These are phyloP conservation scores for Tylopilus cervinicoccineus DNA, from an alignment of 768 basidiomycete genomes.

Conservation along the genomic window DNA sequence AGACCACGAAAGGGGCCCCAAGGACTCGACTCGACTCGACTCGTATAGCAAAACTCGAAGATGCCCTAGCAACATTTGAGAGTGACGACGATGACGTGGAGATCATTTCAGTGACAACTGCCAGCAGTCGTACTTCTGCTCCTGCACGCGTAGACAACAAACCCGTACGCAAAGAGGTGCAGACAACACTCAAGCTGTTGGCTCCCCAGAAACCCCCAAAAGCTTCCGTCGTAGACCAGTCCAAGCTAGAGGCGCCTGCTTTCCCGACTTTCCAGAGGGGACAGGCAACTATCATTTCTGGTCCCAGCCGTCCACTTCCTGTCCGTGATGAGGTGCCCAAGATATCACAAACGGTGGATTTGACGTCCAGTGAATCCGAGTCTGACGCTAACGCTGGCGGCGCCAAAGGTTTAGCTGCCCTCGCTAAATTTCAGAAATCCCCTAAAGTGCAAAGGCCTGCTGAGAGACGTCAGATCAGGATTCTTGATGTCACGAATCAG, in stretches of 20 bases:
- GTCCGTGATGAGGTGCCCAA: slow-evolving; percentile 8
- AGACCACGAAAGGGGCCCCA: slow-evolving; percentile 39
- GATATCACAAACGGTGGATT: slow-evolving; percentile 7
- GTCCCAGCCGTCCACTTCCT: slow-evolving; percentile 30
- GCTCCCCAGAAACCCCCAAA: slow-evolving; percentile 16
- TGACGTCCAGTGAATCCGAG: slow-evolving; percentile 44
- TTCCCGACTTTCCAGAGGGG: slow-evolving; percentile 43
- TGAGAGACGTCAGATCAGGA: slow-evolving; percentile 61
- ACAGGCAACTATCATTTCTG: slow-evolving; percentile 26
- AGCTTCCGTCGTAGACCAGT: slow-evolving; percentile 17
- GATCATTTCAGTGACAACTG: slow-evolving; percentile 40
- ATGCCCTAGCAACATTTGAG: slow-evolving; percentile 60
- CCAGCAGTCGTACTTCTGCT: slow-evolving; percentile 11
- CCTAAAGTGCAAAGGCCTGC: slow-evolving; percentile 54
- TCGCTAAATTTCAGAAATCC: slow-evolving; percentile 58
- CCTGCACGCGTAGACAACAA: slow-evolving; percentile 12
- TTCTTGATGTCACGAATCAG: slow-evolving; percentile 49
- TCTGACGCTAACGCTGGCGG: slow-evolving; percentile 45
- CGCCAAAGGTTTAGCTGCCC: slow-evolving; percentile 45
- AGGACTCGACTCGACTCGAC: slow-evolving; percentile 52
- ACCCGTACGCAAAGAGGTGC: slow-evolving; percentile 17
- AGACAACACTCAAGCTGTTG: slow-evolving; percentile 16
- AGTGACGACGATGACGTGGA: slow-evolving; percentile 60
- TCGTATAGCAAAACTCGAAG: slow-evolving; percentile 63
- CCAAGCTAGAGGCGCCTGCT: slow-evolving; percentile 36